Base-by-base conservation (phyloP, 1,284 basidiomycete genomes). In the Ceratobasidium theobromae region DNA sequence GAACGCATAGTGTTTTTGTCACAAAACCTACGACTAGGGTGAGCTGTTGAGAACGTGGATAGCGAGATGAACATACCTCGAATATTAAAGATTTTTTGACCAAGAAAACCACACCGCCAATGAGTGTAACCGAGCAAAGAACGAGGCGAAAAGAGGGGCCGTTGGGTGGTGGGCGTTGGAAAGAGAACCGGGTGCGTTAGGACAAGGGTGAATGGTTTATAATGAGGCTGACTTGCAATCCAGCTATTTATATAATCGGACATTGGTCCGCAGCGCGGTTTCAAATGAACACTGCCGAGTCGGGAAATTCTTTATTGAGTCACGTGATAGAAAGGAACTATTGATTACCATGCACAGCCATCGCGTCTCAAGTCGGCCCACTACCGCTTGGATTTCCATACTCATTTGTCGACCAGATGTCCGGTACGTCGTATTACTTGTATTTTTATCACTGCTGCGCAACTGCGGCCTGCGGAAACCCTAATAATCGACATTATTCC, bases 261-360 rank as follows among this genome's bases (percentile, higher is more conserved):
- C 16, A 38, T 38, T 33, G 23, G 57, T 46, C 12, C 55, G 55
- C 55, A 58, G 55, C 32, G 30, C 41, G 55, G 21, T 55, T 58
- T 58, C 55, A 12, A 32, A 58, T 23, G 14, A 49, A 12, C 25
- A 27, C 25, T 27, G 27, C 46, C 46, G 18, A 27, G 4, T 49
- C 27, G 14, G 46, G 46, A 21, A 27, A 27, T 27, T 5, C 25
- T 8, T 49, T 14, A 18, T 25, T 40, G 48, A 32, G 28, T 48
- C 30, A 38, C 30, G 21, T 38, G 57, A 25, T 8, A 58, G 30
- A 23, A 43, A 60, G 57, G 57, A 40, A 60, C 57, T 14, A 18
- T 28, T 16, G 25, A 25, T 18, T 38, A 25, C 53, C 33, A 38
- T 25, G 53, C 53, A 38, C 35, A 38, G 35, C 35, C 35, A 38